Base-by-base conservation (phyloP, 352 stramenopile genomes). In the Pythium myriotylum region DNA sequence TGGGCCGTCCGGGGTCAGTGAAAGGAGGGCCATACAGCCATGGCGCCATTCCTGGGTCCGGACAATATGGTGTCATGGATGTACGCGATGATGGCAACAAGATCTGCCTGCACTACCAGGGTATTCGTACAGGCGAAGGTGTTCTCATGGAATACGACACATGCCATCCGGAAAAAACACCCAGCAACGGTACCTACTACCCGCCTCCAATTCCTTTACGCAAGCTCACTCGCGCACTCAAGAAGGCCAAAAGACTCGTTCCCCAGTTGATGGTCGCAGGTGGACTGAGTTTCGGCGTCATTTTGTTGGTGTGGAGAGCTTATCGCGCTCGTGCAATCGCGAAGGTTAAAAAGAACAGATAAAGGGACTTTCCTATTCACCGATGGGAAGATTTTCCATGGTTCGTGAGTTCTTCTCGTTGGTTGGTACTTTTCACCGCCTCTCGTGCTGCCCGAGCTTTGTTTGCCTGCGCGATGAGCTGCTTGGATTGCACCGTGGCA, bases 1-100 rank as follows among this genome's bases (percentile, higher is more conserved):
- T 97, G 27, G 89, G 89, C 16, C 74, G 82, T 9, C 87, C 87
- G 1, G 85, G 85, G 0, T 94, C 84, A 9, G 76, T 93, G 45
- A 97, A 97, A 50, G 89, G 89, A 29, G 88, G 89, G 7, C 88
- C 89, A 0, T 97, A 96, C 59, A 94, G 81, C 61, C 88, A 97
- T 55, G 89, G 89, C 4, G 77, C 77, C 24, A 84, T 91, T 54
- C 79, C 88, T 20, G 88, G 89, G 12, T 74, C 84, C 6, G 88
- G 84, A 1, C 86, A 94, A 59, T 95, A 92, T 53, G 86, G 77
- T 8, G 39, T 94, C n/a, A 68, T 95, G 70, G 81, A 92, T 63
- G 70, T 95, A n/a, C 74, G 69, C 0, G 86, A 95, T 49, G 81
- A 92, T 59, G 83, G 82, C 10, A 68, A 67, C 8, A 71, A 72